phyloP scores from a whole-genome alignment of 2,329 filamentous ascomycete genomes.

The Xylariaceae sp. region DNA sequence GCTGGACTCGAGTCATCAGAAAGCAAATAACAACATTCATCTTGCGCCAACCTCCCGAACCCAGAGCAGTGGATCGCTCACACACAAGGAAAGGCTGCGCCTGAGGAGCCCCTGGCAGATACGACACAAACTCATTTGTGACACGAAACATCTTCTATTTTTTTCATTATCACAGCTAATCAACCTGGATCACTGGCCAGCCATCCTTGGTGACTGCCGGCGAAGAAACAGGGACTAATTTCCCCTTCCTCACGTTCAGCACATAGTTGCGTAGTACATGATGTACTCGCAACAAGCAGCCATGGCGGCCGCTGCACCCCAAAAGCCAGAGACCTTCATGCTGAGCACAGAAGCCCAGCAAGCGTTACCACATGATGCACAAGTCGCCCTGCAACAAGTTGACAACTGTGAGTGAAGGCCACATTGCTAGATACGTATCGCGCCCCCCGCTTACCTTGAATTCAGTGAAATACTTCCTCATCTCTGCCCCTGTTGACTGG shows the following conservation, averaged over 20 bases:
- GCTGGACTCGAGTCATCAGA: constrained; percentile 42
- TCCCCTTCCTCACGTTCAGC: constrained; percentile 7
- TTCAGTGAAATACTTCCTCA: constrained; percentile 97
- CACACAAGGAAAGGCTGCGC: constrained; percentile 22
- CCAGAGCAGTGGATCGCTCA: constrained; percentile 10
- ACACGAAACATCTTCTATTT: constrained; percentile 15
- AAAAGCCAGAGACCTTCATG: constrained; percentile 99
- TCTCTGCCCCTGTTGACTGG: constrained; percentile 98
- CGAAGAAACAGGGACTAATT: constrained; percentile 6
- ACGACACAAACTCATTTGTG: constrained; percentile 11
- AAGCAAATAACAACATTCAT: constrained; percentile 10
- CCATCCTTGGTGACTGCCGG: constrained; percentile 3
- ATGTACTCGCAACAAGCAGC: constrained; percentile 83
- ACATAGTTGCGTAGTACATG: constrained; percentile 24
- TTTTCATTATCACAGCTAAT: constrained; percentile 9
- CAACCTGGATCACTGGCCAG: constrained; percentile 1
- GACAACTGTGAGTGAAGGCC: constrained; percentile 76
- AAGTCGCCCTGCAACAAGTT: constrained; percentile 96
- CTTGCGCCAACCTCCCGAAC: constrained; percentile 4
- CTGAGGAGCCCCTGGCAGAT: constrained; percentile 13
- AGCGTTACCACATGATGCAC: constrained; percentile 90
- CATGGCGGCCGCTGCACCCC: constrained; percentile 74
- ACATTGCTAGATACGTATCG: neutral
- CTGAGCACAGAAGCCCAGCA: constrained; percentile 96
- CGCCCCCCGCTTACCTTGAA: neutral